phyloP scores from a whole-genome alignment of 192 early-diverging fungal genomes.

The Pilaira anomala region DNA sequence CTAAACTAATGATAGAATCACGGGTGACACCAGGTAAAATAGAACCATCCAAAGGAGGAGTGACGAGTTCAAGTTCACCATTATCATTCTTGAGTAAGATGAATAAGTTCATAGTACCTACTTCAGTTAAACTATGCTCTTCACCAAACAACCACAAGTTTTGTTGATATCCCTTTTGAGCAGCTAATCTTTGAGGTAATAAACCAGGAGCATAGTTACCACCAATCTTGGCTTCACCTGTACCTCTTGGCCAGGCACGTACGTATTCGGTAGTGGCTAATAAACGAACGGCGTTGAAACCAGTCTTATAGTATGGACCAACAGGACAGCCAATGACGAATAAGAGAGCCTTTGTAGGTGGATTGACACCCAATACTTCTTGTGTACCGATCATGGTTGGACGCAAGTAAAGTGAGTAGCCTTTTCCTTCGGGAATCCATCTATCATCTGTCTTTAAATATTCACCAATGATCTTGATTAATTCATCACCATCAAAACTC shows the following conservation, averaged over 20 bases:
- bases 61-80: conserved; percentile 82
- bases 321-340: conserved; percentile 91
- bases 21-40: conserved; percentile 95
- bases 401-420: conserved; percentile 91
- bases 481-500: conserved; percentile 72
- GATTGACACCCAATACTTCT: conserved; percentile 77
- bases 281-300: conserved; percentile 84
- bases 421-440: conserved; percentile 90
- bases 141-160: conserved; percentile 94
- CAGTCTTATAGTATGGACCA: conserved; percentile 95
- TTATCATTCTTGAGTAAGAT: conserved; percentile 80
- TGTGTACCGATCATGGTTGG: conserved; percentile 94
- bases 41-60: conserved; percentile 90
- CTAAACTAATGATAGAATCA: conserved; percentile 82
- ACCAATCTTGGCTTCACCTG: conserved; percentile 90
- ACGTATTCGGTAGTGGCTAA: conserved; percentile 82
- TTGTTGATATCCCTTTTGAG: conserved; percentile 87
- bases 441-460: conserved; percentile 74
- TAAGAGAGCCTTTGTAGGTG: conserved; percentile 72
- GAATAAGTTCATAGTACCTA: conserved; percentile 98
- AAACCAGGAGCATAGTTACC: conserved; percentile 82
- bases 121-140: conserved; percentile 86
- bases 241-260: conserved; percentile 94
- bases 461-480: conserved; percentile 81
- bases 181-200: conserved; percentile 80